A percentile compares a stretch with the other conserved stretches of the same genome.
Evolutionary conservation across 2,329 filamentous ascomycete genomes (phyloP).

Genomic region (Cordyceps fumosorosea): DNA sequence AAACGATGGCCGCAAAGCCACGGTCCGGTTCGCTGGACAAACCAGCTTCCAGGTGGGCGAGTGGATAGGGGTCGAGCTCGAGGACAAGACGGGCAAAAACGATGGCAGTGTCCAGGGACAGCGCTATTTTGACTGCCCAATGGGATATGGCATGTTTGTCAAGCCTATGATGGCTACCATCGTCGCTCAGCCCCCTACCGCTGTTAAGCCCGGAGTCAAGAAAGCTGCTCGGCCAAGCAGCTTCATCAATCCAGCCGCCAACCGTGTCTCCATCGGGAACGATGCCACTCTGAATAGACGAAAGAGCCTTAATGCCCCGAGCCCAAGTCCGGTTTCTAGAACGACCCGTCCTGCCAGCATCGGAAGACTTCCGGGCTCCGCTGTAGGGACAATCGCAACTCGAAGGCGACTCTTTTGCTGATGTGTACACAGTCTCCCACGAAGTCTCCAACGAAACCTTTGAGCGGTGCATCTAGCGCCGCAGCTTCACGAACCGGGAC

Average conservation of each 20-base stretch:
- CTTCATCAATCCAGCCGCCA: slow-evolving; percentile 39
- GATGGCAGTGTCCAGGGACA: slow-evolving; percentile 85
- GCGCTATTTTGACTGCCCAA: slow-evolving; percentile 80
- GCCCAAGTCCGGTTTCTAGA: slow-evolving; percentile 63
- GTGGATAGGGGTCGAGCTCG: slow-evolving; percentile 87
- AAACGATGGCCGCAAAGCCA: slow-evolving; percentile 67
- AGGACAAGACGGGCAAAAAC: slow-evolving; percentile 80
- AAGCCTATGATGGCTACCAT: slow-evolving; percentile 62
- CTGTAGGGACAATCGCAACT: not conserved
- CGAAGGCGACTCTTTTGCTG: not conserved
- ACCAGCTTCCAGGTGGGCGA: slow-evolving; percentile 75
- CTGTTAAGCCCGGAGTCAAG: slow-evolving; percentile 33
- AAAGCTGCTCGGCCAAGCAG: slow-evolving; percentile 44
- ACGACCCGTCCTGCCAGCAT: slow-evolving; percentile 49
- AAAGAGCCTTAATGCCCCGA: slow-evolving; percentile 64
- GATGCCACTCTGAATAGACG: slow-evolving; percentile 54
- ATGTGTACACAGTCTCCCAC: slow-evolving; percentile 55
- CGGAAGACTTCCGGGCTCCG: slow-evolving; percentile 35
- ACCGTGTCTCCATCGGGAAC: slow-evolving; percentile 33
- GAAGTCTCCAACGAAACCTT: slow-evolving; percentile 73
- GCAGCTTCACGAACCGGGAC: slow-evolving; percentile 58
- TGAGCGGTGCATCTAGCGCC: slow-evolving; percentile 49
- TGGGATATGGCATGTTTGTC: slow-evolving; percentile 77
- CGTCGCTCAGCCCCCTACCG: slow-evolving; percentile 41
- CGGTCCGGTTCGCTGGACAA: slow-evolving; percentile 73